Evolutionary conservation across 208 protist species (phyloP).

Genomic region (Tritrichomonas foetus): DNA sequence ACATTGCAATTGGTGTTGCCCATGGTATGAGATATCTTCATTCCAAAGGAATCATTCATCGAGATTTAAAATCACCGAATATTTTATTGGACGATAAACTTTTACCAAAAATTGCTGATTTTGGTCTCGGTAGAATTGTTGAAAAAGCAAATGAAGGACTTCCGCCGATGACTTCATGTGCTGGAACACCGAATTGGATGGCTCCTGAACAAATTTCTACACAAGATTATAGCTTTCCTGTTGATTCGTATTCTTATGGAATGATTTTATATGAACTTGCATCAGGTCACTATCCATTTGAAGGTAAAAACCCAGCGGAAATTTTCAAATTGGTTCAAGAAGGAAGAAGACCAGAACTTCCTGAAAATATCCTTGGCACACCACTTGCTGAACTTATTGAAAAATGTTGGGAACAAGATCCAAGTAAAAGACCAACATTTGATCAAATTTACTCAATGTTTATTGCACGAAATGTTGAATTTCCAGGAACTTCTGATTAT

Average conservation of each 20-base stretch:
- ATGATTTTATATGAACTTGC: not conserved
- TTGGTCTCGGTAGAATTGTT: slow-evolving; percentile 14
- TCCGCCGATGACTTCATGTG: too few relatives aligned
- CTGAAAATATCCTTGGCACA: not conserved
- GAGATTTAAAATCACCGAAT: slow-evolving; percentile 25
- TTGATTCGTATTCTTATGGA: not conserved
- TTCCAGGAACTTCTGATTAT: too few relatives aligned
- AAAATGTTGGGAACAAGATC: slow-evolving; percentile 12
- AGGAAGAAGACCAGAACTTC: not conserved
- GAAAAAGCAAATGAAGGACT: too few relatives aligned
- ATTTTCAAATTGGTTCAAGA: not conserved
- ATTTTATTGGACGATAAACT: not conserved
- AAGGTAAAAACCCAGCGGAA: not conserved
- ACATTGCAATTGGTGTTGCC: slow-evolving; percentile 16
- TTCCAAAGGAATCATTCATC: not conserved
- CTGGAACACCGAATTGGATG: not conserved
- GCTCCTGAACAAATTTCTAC: slow-evolving; percentile 3
- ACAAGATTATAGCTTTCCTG: not conserved
- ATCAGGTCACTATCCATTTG: not conserved
- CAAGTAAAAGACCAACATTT: not conserved
- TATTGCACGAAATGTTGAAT: too few relatives aligned
- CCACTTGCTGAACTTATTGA: not conserved
- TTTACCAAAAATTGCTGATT: not conserved
- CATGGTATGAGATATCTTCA: not conserved
- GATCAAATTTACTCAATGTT: not conserved